These are phyloP conservation scores for Psilocybe azurescens DNA, from an alignment of 768 basidiomycete species.

Conservation along the genomic window DNA sequence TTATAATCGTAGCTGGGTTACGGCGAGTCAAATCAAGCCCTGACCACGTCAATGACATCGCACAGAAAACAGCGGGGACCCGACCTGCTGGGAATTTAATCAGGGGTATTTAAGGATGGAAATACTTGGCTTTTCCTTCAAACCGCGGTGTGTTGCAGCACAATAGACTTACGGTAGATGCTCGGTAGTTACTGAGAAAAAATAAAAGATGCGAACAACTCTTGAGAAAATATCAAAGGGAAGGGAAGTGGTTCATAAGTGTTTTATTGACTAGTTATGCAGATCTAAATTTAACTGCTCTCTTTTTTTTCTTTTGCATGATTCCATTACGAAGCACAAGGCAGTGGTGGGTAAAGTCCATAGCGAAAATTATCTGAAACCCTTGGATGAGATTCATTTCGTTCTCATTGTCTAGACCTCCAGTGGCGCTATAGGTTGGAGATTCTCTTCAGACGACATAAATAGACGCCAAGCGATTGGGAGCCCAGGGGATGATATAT, in stretches of 20 bases:
- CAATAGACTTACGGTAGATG: slow-evolving; percentile 7
- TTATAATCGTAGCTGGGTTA: not conserved
- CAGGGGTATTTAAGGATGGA: not conserved
- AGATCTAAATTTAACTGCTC: not conserved
- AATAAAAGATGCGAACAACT: slow-evolving; percentile 4
- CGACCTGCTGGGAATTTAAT: not conserved
- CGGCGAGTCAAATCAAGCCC: not conserved
- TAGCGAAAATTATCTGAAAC: not conserved
- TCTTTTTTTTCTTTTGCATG: not conserved
- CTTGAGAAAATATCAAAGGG: not conserved
- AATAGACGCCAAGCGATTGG: not conserved
- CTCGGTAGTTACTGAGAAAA: slow-evolving; percentile 1
- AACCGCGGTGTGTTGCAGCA: slow-evolving; percentile 1
- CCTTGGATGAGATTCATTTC: not conserved
- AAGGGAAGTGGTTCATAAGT: not conserved
- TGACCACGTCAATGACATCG: not conserved
- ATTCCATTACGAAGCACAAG: not conserved
- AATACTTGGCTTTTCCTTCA: not conserved
- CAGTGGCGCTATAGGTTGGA: not conserved
- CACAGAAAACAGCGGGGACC: not conserved
- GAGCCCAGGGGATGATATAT: not conserved
- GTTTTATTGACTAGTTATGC: not conserved
- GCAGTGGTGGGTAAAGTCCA: not conserved
- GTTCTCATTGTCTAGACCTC: not conserved
- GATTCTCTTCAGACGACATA: not conserved